A percentile compares a stretch with the other conserved stretches of the same genome.
phyloP scores from a whole-genome alignment of 768 basidiomycete genomes.

The Naganishia onofrii region DNA sequence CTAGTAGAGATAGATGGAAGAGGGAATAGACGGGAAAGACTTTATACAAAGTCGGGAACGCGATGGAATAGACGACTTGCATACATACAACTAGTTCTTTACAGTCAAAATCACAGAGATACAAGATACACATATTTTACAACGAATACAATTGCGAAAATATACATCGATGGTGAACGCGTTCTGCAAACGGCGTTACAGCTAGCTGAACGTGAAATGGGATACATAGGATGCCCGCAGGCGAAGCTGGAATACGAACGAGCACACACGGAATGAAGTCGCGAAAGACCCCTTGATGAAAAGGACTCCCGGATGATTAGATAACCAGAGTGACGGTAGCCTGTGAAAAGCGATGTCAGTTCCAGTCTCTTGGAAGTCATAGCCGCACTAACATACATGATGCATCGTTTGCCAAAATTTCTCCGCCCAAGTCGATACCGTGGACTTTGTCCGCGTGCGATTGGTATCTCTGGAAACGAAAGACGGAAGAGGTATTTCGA shows the following conservation, averaged over 20 bases:
- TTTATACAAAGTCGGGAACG: background rate
- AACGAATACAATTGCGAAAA: background rate
- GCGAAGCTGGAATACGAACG: too few species aligned
- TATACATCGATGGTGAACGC: background rate
- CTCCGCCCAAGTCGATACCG: slow-evolving; percentile 19
- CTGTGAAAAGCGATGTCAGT: background rate
- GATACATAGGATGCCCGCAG: too few species aligned
- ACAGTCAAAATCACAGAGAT: background rate
- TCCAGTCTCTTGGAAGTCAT: too few species aligned
- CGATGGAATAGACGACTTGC: background rate
- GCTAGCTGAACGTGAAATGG: background rate
- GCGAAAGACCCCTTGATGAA: too few species aligned
- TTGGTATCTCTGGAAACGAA: slow-evolving; percentile 1
- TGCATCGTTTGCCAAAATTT: slow-evolving; percentile 20
- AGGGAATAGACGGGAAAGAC: background rate
- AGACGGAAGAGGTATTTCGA: slow-evolving; percentile 13
- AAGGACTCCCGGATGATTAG: background rate
- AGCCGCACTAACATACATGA: background rate
- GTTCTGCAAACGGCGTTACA: background rate
- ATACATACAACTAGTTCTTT: background rate
- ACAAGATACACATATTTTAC: background rate
- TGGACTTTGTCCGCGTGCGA: slow-evolving; percentile 3
- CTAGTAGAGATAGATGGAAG: background rate
- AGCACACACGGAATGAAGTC: background rate
- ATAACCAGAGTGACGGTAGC: slow-evolving; percentile 13